These are phyloP conservation scores for Hypoxylon trugodes DNA, from an alignment of 495 filamentous ascomycete genomes.

Conservation along the genomic window DNA sequence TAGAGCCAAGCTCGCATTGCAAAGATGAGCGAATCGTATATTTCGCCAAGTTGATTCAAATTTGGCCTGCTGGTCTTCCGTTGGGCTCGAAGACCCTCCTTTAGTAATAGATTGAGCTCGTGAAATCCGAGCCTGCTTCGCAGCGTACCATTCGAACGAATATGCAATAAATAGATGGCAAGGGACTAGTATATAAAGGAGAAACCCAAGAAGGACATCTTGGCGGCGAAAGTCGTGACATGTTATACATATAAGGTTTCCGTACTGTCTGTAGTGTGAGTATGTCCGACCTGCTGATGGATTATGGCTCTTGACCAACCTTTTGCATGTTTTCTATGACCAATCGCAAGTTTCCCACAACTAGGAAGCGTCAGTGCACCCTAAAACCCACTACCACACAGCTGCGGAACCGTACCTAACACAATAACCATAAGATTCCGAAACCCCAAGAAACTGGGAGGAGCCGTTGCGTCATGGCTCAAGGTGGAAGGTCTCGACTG, in stretches of 20 bases:
- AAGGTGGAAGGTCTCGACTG: conserved; percentile 76
- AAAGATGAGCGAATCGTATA: conserved; percentile 77
- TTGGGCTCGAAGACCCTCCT: conserved; percentile 57
- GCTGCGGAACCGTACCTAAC: conserved; percentile 65
- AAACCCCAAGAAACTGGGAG: conserved; percentile 91
- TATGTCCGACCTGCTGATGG: conserved; percentile 14
- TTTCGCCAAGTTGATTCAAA: conserved; percentile 79
- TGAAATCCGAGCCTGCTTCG: conserved; percentile 72
- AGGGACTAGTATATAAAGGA: conserved; percentile 85
- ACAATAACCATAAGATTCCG: conserved; percentile 96
- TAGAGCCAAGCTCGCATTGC: conserved; percentile 86
- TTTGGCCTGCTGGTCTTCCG: conserved; percentile 63
- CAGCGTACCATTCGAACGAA: conserved; percentile 82
- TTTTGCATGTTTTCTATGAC: conserved; percentile 98
- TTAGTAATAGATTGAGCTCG: conserved; percentile 69
- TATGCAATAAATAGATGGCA: conserved; percentile 90
- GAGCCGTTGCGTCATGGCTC: conserved; percentile 76
- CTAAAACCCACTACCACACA: neutral
- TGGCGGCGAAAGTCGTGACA: conserved; percentile 86
- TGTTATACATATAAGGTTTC: conserved; percentile 88
- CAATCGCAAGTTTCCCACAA: conserved; percentile 90
- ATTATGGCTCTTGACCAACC: conserved; percentile 53
- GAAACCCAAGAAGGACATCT: conserved; percentile 77
- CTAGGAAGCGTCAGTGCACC: conserved; percentile 49
- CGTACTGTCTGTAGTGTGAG: conserved; percentile 68